Evolutionary conservation across 495 filamentous ascomycete genomes (phyloP), one percentile per base, ranked within the genome.

Genomic region (Cercophora newfieldiana): DNA sequence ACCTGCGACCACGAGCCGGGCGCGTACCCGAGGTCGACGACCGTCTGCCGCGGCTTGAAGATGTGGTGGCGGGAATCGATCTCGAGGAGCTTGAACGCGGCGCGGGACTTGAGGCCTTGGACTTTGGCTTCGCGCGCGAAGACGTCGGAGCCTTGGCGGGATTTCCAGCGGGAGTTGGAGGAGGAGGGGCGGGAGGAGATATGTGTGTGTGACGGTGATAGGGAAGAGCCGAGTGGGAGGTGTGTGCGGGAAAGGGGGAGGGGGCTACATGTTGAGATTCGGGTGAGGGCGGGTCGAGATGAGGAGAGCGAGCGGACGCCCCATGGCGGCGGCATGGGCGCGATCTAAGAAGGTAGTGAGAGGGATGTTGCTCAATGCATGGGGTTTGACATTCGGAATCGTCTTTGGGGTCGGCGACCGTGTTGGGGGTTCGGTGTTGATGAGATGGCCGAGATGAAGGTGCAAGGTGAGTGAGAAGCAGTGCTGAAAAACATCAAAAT

Each of bases 1-100:
- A 97, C 93, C 90, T 99, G 93, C 44, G 92, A 96, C 95, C 95
- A 99, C 22, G 87, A 89, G 0, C 96, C 95, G 18, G 95, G 95
- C 5, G 95, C 95, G 79, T 91, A 99, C 26, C 95, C 95, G 68
- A 96, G 80, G 76, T 99, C 95, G 33, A 99, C 88, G 5, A 99
- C 90, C 0, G 93, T 94, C 74, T 97, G 89, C 1, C 90, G 90
- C 21, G 74, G 66, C 49, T 81, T 85, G 76, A 99, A 97, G 10
- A 99, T 77, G 54, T 78, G 85, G 78, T 94, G 88, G 70, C 90
- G 91, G 24, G 87, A 80, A 78, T 97, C 88, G 71, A 99, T 90
- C 86, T 94, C 90, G 28, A 96, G 74, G 28, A 99, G 83, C 77
- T 99, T 99, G 75, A 93, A 96, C 7, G 91, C 95, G 63, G 95